phyloP scores from a whole-genome alignment of 352 stramenopile genomes.

The Phytophthora colocasiae region DNA sequence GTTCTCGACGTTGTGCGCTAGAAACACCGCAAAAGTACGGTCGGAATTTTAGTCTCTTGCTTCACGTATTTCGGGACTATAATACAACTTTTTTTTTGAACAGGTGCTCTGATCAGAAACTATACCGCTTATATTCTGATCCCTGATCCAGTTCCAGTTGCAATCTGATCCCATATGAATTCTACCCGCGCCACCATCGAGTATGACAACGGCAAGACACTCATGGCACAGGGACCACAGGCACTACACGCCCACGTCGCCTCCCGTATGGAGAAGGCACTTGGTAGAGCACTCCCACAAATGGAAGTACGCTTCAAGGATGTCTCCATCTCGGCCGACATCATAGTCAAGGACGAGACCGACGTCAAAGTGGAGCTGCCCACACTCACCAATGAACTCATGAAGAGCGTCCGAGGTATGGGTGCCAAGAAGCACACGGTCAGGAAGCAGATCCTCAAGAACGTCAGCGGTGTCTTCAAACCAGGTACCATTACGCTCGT shows the following conservation, averaged over 20 bases:
- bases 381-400: constrained; percentile 32
- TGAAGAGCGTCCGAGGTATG: constrained; percentile 24
- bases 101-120: too few relatives aligned
- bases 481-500: constrained; percentile 58
- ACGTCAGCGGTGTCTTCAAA: constrained; percentile 48
- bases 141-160: too few relatives aligned
- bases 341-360: constrained; percentile 29
- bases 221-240: constrained; percentile 40
- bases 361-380: constrained; percentile 29
- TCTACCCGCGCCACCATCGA: constrained; percentile 28
- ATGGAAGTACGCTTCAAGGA: constrained; percentile 52
- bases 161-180: too few relatives aligned
- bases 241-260: constrained; percentile 41
- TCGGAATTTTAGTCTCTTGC: too few relatives aligned
- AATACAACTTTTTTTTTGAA: too few relatives aligned
- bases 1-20: too few relatives aligned
- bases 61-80: too few relatives aligned
- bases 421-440: constrained; percentile 37
- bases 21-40: too few relatives aligned
- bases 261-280: constrained; percentile 23
- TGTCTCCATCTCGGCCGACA: constrained; percentile 37
- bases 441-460: constrained; percentile 49
- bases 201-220: constrained; percentile 37
- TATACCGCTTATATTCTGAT: too few relatives aligned
- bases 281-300: constrained; percentile 38